Percentiles rank a stretch among this genome's conserved stretches.
phyloP scores from a whole-genome alignment of 495 filamentous ascomycete genomes.

The Bryoglossum gracile region DNA sequence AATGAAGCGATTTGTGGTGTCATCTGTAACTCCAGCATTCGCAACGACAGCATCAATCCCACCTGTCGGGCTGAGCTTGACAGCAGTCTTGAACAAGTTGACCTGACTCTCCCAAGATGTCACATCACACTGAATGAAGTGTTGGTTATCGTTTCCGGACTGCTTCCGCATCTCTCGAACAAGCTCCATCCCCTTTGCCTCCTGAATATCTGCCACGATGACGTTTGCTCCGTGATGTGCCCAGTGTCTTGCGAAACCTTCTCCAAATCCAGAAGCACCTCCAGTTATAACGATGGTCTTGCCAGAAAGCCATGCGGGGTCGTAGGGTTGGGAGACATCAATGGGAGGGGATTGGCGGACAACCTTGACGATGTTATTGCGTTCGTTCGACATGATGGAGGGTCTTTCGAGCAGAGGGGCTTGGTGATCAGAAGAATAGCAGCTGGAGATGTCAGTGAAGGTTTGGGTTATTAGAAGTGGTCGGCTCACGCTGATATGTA shows the following conservation, averaged over 20 bases:
- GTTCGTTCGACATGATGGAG: constrained; percentile 9
- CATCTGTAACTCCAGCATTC: constrained; percentile 54
- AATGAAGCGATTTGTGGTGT: constrained; percentile 26
- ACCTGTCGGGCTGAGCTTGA: constrained; percentile 44
- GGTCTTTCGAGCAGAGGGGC: no score
- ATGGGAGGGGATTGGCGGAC: constrained; percentile 29
- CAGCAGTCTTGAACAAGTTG: constrained; percentile 48
- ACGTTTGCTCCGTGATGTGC: constrained; percentile 37
- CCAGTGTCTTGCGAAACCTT: constrained; percentile 35
- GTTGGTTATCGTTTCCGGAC: constrained; percentile 30
- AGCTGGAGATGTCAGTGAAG: no score
- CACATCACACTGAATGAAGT: constrained; percentile 51
- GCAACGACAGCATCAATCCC: constrained; percentile 57
- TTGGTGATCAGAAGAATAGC: no score
- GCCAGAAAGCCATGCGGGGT: constrained; percentile 26
- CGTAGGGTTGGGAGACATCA: constrained; percentile 32
- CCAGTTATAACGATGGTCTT: constrained; percentile 47
- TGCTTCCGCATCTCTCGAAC: constrained; percentile 26
- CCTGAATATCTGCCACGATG: constrained; percentile 42
- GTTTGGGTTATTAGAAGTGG: no score
- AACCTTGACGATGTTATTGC: constrained; percentile 11
- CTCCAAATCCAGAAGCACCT: constrained; percentile 42
- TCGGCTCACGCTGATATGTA: no score
- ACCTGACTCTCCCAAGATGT: constrained; percentile 53
- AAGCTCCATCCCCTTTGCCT: constrained; percentile 30